phyloP scores from a whole-genome alignment of 768 basidiomycete species.

The Phlebiopsis gigantea region DNA sequence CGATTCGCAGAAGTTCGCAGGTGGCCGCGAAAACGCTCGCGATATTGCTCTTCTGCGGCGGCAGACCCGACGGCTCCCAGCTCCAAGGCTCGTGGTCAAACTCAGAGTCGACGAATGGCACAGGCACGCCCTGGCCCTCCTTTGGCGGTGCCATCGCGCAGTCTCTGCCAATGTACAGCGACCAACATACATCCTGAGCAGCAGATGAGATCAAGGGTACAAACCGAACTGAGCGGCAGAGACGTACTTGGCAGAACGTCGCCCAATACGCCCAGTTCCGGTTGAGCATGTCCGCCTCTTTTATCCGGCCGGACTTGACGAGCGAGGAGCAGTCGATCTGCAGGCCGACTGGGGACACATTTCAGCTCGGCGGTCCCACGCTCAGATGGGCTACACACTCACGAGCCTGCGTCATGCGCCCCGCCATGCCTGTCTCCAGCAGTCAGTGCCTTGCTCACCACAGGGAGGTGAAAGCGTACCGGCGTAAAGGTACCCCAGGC shows the following conservation, averaged over 20 bases:
- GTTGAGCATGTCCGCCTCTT: conserved; percentile 47
- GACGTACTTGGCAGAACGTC: conserved; percentile 45
- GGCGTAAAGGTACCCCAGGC: conserved; percentile 39
- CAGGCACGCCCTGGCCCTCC: conserved; percentile 32
- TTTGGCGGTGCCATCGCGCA: conserved; percentile 40
- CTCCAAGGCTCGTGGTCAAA: conserved; percentile 45
- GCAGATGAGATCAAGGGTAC: not conserved
- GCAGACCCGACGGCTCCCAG: conserved; percentile 35
- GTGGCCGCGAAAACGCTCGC: conserved; percentile 40
- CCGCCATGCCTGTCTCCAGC: conserved; percentile 43
- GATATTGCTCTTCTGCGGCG: conserved; percentile 30
- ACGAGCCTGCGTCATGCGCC: conserved; percentile 56
- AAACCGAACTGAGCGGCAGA: not conserved
- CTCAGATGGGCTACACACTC: conserved; percentile 23
- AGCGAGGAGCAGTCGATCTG: conserved; percentile 52
- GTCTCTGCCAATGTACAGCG: conserved; percentile 60
- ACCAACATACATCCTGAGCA: conserved; percentile 56
- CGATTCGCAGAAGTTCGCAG: conserved; percentile 44
- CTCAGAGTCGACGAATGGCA: conserved; percentile 44
- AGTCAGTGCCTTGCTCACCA: not conserved
- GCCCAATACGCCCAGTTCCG: conserved; percentile 60
- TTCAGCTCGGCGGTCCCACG: not conserved
- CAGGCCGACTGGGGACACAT: conserved; percentile 42
- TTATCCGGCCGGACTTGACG: conserved; percentile 48
- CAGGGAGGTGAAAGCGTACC: conserved; percentile 19